These are phyloP conservation scores for Emmonsiellopsis sp. DNA, from an alignment of 2,329 filamentous ascomycete species.

Conservation along the genomic window DNA sequence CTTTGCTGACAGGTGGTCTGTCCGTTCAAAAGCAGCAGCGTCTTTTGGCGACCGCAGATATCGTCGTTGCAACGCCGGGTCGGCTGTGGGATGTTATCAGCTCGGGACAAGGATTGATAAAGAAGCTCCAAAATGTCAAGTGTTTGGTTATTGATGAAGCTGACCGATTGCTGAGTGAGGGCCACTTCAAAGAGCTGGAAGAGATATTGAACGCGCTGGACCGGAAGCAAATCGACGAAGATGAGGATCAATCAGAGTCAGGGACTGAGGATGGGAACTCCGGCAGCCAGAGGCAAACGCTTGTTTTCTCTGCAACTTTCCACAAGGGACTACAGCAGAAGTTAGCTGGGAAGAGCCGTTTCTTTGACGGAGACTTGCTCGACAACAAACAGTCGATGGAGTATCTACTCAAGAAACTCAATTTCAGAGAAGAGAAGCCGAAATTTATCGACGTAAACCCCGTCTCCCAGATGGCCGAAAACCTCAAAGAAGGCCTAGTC, in stretches of 20 bases:
- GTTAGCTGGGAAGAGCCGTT: conserved; percentile 65
- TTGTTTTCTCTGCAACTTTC: conserved; percentile 96
- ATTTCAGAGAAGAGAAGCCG: conserved; percentile 74
- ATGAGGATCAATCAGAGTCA: conserved; percentile 21
- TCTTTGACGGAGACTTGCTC: conserved; percentile 50
- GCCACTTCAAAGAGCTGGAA: conserved; percentile 89
- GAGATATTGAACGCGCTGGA: conserved; percentile 79
- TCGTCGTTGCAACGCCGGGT: conserved; percentile 88
- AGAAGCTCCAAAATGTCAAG: conserved; percentile 60
- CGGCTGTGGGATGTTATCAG: conserved; percentile 91
- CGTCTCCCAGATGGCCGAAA: conserved; percentile 74
- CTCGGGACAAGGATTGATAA: conserved; percentile 59
- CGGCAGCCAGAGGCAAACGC: conserved; percentile 58
- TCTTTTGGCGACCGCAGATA: conserved; percentile 72
- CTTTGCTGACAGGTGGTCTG: conserved; percentile 81
- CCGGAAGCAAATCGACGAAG: conserved; percentile 44
- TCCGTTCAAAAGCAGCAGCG: conserved; percentile 93
- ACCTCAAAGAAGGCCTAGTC: conserved; percentile 78
- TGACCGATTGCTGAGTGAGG: conserved; percentile 81
- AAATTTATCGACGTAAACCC: conserved; percentile 92
- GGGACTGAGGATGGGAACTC: conserved; percentile 38
- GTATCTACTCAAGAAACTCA: conserved; percentile 81
- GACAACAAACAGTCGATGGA: conserved; percentile 77
- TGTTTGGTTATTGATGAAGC: conserved; percentile 93
- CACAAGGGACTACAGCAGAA: conserved; percentile 87